Percentiles rank a stretch among this genome's conserved stretches.
Conservation (phyloP, 2,329 filamentous ascomycete species). For the Cercospora sp. region DNA sequence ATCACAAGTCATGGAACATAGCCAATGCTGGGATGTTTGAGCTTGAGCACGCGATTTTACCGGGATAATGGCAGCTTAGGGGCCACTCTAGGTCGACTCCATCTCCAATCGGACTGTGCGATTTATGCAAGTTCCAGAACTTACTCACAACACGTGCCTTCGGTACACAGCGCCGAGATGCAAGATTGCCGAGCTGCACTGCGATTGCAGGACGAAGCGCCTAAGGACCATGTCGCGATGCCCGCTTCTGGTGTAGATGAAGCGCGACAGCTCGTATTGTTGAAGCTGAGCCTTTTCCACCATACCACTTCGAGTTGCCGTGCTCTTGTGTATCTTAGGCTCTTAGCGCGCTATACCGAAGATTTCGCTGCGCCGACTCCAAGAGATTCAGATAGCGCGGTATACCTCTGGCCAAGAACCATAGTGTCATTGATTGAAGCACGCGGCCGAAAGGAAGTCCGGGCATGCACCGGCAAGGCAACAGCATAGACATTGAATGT, state of each 20-base stretch:
- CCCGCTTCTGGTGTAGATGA: neutral
- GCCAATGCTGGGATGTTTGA: neutral
- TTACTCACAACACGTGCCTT: neutral
- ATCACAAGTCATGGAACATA: neutral
- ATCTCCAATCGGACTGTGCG: neutral
- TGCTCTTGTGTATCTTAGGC: neutral
- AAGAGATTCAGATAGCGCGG: neutral
- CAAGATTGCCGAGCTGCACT: neutral
- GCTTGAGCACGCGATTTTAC: neutral
- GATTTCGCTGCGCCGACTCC: neutral
- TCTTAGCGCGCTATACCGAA: neutral
- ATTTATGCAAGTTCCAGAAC: neutral
- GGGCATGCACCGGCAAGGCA: neutral
- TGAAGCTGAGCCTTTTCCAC: neutral
- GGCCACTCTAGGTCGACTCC: neutral
- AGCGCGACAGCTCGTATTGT: neutral
- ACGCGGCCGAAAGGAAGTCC: neutral
- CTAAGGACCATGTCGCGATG: neutral
- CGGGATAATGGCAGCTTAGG: neutral
- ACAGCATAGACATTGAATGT: neutral
- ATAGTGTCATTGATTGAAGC: neutral
- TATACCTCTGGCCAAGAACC: neutral
- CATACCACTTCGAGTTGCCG: neutral
- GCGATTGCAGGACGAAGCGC: neutral
- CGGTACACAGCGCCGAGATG: neutral